A percentile compares a stretch with the other conserved stretches of the same genome.
Conservation (phyloP, 352 stramenopile genomes). For the Globisporangium mamillatum region DNA sequence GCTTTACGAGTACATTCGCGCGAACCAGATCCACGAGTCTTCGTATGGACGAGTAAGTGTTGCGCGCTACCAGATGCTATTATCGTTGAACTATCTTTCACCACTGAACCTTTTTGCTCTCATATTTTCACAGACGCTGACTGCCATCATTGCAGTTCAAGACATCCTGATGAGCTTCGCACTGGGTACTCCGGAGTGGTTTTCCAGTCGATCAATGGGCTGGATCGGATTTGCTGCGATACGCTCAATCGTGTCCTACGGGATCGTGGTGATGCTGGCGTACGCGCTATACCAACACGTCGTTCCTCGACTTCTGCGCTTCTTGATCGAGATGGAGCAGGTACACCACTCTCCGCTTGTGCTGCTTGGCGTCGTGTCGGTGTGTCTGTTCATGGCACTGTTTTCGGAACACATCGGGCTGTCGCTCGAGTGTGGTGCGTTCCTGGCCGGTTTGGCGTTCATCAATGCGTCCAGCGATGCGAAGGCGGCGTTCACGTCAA, state of each 20-base stretch:
- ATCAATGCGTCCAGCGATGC: conserved; percentile 63
- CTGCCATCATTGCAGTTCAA: conserved; percentile 83
- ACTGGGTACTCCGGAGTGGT: conserved; percentile 82
- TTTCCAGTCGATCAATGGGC: conserved; percentile 63
- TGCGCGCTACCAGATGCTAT: neutral
- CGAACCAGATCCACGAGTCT: conserved; percentile 78
- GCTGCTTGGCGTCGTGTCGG: conserved; percentile 78
- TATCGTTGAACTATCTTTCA: neutral
- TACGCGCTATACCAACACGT: conserved; percentile 70
- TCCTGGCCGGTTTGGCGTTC: conserved; percentile 79
- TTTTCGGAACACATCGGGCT: conserved; percentile 81
- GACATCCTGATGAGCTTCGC: conserved; percentile 87
- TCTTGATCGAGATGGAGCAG: conserved; percentile 78
- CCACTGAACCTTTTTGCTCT: neutral
- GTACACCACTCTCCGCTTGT: conserved; percentile 77
- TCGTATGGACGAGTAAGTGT: conserved; percentile 65
- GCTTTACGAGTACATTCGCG: conserved; percentile 78
- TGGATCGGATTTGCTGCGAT: conserved; percentile 73
- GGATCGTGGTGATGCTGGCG: conserved; percentile 63
- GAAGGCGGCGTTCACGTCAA: conserved; percentile 75
- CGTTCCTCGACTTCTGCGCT: conserved; percentile 63
- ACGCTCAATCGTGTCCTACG: conserved; percentile 69
- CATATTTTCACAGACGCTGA: conserved; percentile 53
- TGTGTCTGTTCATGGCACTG: conserved; percentile 82
- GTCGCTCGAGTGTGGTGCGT: conserved; percentile 81